Conservation (phyloP, 345 rosid genomes). For the Psidium guajava region DNA sequence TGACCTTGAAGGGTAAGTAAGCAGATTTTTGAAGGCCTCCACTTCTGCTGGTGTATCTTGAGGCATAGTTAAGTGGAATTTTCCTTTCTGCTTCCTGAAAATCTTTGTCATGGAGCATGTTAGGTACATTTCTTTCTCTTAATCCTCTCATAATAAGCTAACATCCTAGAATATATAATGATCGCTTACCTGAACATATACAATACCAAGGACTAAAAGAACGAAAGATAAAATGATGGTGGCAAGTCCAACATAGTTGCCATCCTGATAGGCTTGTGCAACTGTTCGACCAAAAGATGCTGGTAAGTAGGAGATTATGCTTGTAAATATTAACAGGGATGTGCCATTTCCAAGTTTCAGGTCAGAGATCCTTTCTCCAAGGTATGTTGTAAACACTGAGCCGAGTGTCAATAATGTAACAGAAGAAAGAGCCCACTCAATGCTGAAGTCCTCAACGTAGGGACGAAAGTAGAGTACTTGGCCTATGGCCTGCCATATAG, state of each 20-base stretch:
- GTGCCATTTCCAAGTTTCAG: slow-evolving; percentile 97
- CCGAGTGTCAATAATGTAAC: slow-evolving; percentile 78
- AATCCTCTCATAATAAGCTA: neutral
- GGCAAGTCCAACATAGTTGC: slow-evolving; percentile 81
- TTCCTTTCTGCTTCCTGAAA: slow-evolving; percentile 99
- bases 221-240: slow-evolving; percentile 58
- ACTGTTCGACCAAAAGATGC: slow-evolving; percentile 92
- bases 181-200: slow-evolving; percentile 87
- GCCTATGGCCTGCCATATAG: slow-evolving; percentile 58
- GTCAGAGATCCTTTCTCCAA: slow-evolving; percentile 87
- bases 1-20: slow-evolving; percentile 89
- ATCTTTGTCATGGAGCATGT: slow-evolving; percentile 14
- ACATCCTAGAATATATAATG: neutral
- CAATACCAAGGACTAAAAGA: slow-evolving; percentile 78
- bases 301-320: slow-evolving; percentile 93
- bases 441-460: slow-evolving; percentile 76
- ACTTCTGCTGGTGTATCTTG: slow-evolving; percentile 71
- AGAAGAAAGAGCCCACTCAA: slow-evolving; percentile 80
- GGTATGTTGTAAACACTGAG: slow-evolving; percentile 71
- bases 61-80: slow-evolving; percentile 93
- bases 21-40: slow-evolving; percentile 90
- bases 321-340: slow-evolving; percentile 85
- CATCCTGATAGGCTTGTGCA: slow-evolving; percentile 74
- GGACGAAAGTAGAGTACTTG: slow-evolving; percentile 91
- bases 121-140: slow-evolving; percentile 9